Evolutionary conservation across 768 basidiomycete genomes (phyloP), one percentile per base, ranked within the genome.

Genomic region (Pleurotus tuoliensis): DNA sequence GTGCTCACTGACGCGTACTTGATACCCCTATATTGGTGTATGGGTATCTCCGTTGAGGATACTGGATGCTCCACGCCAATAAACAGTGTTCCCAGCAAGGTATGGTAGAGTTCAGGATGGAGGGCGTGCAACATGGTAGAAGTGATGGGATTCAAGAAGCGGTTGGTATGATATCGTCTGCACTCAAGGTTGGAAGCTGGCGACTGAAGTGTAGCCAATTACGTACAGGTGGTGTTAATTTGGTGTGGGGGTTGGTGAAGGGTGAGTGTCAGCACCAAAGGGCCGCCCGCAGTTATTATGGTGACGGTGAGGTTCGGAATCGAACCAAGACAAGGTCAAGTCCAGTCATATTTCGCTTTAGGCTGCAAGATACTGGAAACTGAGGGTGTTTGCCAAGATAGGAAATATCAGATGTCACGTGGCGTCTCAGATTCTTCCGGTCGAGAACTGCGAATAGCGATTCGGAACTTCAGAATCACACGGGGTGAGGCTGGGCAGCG

Each of bases 1-100:
- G 82, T 84, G 22, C 87, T 87, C 12, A 90, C 76, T 18, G 75
- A 75, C 20, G 87, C 90, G 61, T 90, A 92, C 72, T 88, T 89
- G 64, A 92, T 85, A 39, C 90, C 90, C 18, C 83, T 80, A 62
- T 83, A 92, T 64, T 90, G 89, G 62, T 87, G 82, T 59, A 92
- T 76, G 11, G 76, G 78, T 0, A 72, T 65, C 47, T 80, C 79
- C 22, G 74, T 67, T 0, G 83, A 79, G 4, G 89, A 90, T 25
- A 82, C 59, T 7, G 78, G 60, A 66, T 90, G 89, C 34, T 82
- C 75, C 45, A 86, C 63, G 54, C 90, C 90, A 39, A 73, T 74
- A 70, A 92, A 90, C 7, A 84, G 82, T 0, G 88, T 84, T 47
- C 77, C 66, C 48, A 92, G 82, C 37, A 68, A 65, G 37, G 71